Base-by-base conservation (phyloP, 2,329 filamentous ascomycete species). In the Monosporascus sp. region DNA sequence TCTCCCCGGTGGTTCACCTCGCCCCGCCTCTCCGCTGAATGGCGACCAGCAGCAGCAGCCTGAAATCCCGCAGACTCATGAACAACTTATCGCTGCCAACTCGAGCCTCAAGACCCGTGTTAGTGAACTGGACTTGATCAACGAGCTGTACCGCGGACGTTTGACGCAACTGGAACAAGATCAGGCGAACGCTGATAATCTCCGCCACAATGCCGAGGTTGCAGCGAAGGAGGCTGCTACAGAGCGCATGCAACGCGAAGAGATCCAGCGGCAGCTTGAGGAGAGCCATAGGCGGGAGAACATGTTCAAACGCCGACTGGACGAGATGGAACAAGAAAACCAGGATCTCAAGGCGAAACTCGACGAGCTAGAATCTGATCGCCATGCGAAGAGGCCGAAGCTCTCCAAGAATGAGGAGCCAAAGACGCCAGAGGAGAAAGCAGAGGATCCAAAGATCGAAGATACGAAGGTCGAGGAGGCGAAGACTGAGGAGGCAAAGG, bases 101-200 rank as follows among this genome's bases (percentile, higher is more conserved):
- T 89, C 89, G 5, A 87, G 86, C 49, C 79, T 97, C n/a, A 96
- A 95, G 74, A 99, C 94, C 0, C 86, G 94, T 43, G 93, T 99
- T 36, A 94, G 87, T 62, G 94, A 99, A 71, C 81, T 99, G 24
- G 94, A 99, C 69, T 83, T 99, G 50, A 97, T 99, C 76, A 97
- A 92, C 64, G 88, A 89, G 66, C 77, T 92, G 45, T 91, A 91
- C 70, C 80, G 86, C 49, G 86, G 86, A 38, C 83, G 87, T 11
- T 84, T 97, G 71, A 85, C 68, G 80, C 88, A 94, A 67, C 78
- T 94, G 14, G 90, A 95, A 67, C 83, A 86, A 61, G 87, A 87
- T 65, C 89, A 93, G 66, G 87, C 50, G 74, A 86, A 66, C 73
- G 84, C 65, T 78, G 82, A 59, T 73, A 84, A 72, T 73, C 79